These are phyloP conservation scores for Schwanniomyces vanrijiae DNA, from an alignment of 805 yeast species.

Conservation along the genomic window DNA sequence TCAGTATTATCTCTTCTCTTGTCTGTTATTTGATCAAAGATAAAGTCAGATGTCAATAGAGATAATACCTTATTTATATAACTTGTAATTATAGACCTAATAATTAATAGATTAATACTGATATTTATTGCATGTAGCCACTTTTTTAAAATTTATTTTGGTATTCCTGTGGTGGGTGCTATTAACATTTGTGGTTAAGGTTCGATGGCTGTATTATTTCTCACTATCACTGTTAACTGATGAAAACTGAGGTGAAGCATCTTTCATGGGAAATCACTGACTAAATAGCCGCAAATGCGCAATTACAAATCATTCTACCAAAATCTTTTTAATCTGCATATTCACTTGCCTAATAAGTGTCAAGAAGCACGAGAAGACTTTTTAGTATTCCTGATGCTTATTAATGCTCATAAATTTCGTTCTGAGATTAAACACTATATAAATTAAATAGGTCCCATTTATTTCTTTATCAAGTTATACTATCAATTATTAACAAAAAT, in stretches of 20 bases:
- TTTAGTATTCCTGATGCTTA: not conserved
- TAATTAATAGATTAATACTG: not conserved
- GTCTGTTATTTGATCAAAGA: slow-evolving; percentile 34
- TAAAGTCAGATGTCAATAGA: slow-evolving; percentile 22
- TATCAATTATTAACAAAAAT: not conserved
- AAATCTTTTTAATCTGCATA: not conserved
- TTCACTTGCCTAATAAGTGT: not conserved
- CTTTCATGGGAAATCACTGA: too few species aligned
- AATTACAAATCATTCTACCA: too few species aligned
- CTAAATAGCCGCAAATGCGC: not conserved
- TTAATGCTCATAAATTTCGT: not conserved
- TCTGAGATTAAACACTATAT: too few species aligned
- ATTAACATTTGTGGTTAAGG: slow-evolving; percentile 45
- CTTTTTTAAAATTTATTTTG: too few species aligned
- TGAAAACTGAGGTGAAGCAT: slow-evolving; percentile 46
- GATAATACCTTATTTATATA: not conserved
- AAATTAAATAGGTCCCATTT: not conserved
- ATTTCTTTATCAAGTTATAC: too few species aligned
- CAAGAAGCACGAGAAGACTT: not conserved
- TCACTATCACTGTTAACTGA: too few species aligned
- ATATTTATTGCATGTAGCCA: not conserved
- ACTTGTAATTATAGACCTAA: not conserved
- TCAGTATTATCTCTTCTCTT: slow-evolving; percentile 54
- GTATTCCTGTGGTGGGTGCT: too few species aligned
- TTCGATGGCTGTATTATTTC: too few species aligned